Conservation (phyloP, 371 early-diverging fungal genomes). For the Fennellomyces sp. region DNA sequence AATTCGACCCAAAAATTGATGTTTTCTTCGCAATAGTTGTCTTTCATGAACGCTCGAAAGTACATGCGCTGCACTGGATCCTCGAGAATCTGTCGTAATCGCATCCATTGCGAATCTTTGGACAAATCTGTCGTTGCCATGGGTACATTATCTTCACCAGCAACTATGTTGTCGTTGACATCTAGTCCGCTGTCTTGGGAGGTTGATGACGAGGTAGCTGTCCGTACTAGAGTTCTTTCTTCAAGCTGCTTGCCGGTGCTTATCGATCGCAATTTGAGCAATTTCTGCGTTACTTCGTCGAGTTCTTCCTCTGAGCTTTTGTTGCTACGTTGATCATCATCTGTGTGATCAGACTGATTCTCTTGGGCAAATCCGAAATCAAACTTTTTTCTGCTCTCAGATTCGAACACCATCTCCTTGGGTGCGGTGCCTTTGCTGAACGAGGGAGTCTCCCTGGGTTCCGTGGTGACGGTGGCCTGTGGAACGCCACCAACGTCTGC, state of each 20-base stretch:
- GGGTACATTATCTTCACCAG: constrained; percentile 27
- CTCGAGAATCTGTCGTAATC: constrained; percentile 60
- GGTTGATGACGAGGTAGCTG: background rate
- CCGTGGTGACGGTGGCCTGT: constrained; percentile 2
- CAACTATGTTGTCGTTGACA: background rate
- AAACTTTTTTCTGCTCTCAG: background rate
- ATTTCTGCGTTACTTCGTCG: constrained; percentile 10
- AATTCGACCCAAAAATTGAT: constrained; percentile 69
- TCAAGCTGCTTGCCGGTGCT: background rate
- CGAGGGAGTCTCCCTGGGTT: background rate
- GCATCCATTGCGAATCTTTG: constrained; percentile 55
- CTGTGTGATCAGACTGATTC: background rate
- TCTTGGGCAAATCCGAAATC: constrained; percentile 16
- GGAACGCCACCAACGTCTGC: background rate
- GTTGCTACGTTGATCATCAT: background rate
- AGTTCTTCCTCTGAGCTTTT: background rate
- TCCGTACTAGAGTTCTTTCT: background rate
- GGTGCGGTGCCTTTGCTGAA: constrained; percentile 5
- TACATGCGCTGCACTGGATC: constrained; percentile 54
- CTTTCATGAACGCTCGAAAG: constrained; percentile 63
- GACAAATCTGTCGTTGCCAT: constrained; percentile 9
- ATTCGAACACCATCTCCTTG: background rate
- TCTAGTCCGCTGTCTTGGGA: constrained; percentile 4
- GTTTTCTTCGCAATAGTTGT: constrained; percentile 74
- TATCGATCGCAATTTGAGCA: constrained; percentile 1